Conservation (phyloP, 1,284 basidiomycete species). For the Boletus sp. region DNA sequence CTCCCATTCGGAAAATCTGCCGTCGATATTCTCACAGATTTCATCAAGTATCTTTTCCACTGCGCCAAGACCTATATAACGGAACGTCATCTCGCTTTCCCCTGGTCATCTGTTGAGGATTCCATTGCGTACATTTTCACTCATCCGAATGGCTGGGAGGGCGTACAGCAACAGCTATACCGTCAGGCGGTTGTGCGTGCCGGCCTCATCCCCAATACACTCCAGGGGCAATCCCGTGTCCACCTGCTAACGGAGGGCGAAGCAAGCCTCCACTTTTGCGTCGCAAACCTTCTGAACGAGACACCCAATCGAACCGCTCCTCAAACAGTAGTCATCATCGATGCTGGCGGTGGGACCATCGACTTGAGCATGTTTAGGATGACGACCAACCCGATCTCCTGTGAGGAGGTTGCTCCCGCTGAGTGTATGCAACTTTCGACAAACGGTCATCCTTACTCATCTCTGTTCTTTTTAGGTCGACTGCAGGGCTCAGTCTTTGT, state of each 20-base stretch:
- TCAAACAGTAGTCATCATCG: not conserved
- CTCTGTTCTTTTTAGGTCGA: not conserved
- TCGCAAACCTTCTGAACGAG: not conserved
- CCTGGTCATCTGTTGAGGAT: not conserved
- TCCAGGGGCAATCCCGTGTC: not conserved
- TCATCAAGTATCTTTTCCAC: not conserved
- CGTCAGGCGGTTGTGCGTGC: not conserved
- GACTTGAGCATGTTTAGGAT: not conserved
- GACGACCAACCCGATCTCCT: not conserved
- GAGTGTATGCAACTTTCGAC: not conserved
- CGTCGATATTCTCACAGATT: not conserved
- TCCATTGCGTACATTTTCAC: not conserved
- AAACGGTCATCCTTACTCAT: not conserved
- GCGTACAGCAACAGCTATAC: not conserved
- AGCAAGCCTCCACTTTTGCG: not conserved
- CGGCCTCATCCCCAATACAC: not conserved
- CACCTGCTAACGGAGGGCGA: not conserved
- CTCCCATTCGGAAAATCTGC: not conserved
- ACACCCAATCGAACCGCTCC: not conserved
- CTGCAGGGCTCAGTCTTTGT: constrained; percentile 1
- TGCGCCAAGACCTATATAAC: not conserved
- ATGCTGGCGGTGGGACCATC: constrained; percentile 1
- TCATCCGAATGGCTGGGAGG: not conserved
- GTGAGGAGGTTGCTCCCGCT: not conserved
- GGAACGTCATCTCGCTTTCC: not conserved